These are phyloP conservation scores for Clavariopsis aquatica DNA, from an alignment of 495 filamentous ascomycete genomes.

Conservation along the genomic window DNA sequence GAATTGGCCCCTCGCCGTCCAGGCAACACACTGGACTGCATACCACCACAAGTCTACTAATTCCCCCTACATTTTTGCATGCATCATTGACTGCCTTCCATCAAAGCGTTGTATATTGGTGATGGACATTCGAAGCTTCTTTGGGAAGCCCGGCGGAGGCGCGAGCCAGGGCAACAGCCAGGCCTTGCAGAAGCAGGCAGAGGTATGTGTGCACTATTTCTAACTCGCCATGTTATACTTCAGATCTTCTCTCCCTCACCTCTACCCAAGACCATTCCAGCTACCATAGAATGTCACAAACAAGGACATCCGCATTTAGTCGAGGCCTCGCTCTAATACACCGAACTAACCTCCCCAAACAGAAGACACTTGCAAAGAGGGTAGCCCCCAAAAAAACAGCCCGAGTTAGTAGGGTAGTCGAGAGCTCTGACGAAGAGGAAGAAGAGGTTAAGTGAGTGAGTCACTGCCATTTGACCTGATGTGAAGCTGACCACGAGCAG, in stretches of 20 bases:
- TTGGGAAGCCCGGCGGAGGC: slow-evolving; percentile 42
- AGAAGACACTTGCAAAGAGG: slow-evolving; percentile 22
- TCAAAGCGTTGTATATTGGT: slow-evolving; percentile 5
- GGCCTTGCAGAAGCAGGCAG: slow-evolving; percentile 37
- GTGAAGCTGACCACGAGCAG: slow-evolving; percentile 22
- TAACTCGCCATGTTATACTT: background rate
- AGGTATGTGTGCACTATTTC: slow-evolving; percentile 21
- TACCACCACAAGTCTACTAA: background rate
- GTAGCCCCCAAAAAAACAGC: slow-evolving; percentile 24
- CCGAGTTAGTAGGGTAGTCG: slow-evolving; percentile 36
- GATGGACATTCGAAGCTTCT: slow-evolving; percentile 50
- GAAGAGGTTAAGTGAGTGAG: slow-evolving; percentile 32
- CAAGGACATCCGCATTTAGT: background rate
- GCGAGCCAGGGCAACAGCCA: slow-evolving; percentile 29
- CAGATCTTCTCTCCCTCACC: background rate
- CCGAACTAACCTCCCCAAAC: slow-evolving; percentile 1
- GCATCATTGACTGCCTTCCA: background rate
- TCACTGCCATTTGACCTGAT: background rate
- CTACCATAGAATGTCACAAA: slow-evolving; percentile 10
- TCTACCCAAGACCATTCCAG: background rate
- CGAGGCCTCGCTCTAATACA: background rate
- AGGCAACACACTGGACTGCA: background rate
- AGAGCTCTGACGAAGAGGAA: slow-evolving; percentile 41
- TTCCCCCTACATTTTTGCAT: background rate
- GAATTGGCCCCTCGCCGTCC: slow-evolving; percentile 13